Evolutionary conservation across 2,329 filamentous ascomycete species (phyloP).

Genomic region (Fusarium veterinarium): DNA sequence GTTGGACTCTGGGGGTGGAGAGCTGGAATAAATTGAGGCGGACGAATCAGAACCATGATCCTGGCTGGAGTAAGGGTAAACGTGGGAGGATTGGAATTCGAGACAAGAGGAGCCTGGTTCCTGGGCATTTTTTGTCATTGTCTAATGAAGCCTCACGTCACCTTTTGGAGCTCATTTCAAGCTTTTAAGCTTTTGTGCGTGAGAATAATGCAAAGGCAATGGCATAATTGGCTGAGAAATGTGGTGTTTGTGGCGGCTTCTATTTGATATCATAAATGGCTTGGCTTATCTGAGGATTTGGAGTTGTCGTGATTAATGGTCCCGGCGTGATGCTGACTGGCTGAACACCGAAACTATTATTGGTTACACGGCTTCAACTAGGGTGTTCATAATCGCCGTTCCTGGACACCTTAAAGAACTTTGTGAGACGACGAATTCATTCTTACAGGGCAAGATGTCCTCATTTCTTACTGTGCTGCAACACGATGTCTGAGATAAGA

Average conservation of each 20-base stretch:
- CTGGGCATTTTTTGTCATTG: not conserved
- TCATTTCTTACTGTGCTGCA: not conserved
- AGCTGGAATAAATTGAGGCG: constrained; percentile 9
- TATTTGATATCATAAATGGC: constrained; percentile 2
- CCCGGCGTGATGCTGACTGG: constrained; percentile 22
- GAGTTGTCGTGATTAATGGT: constrained; percentile 42
- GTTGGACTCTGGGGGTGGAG: constrained; percentile 10
- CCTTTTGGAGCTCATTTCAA: not conserved
- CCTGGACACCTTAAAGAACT: not conserved
- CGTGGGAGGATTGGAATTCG: not conserved
- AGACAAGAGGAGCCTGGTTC: not conserved
- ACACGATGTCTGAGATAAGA: constrained; percentile 21
- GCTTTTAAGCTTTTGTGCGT: not conserved
- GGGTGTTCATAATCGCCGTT: constrained; percentile 3
- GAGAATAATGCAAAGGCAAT: not conserved
- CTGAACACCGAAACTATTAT: constrained; percentile 7
- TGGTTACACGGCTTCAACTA: constrained; percentile 6
- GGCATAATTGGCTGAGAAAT: not conserved
- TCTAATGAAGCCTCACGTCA: not conserved
- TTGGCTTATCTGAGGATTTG: constrained; percentile 42
- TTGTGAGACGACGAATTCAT: not conserved
- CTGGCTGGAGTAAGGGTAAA: constrained; percentile 1
- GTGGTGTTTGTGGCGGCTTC: constrained; percentile 23
- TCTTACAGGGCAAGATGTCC: not conserved
- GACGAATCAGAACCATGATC: constrained; percentile 26